Conservation (phyloP, 768 basidiomycete species). For the Boletus vinaceobasis region DNA sequence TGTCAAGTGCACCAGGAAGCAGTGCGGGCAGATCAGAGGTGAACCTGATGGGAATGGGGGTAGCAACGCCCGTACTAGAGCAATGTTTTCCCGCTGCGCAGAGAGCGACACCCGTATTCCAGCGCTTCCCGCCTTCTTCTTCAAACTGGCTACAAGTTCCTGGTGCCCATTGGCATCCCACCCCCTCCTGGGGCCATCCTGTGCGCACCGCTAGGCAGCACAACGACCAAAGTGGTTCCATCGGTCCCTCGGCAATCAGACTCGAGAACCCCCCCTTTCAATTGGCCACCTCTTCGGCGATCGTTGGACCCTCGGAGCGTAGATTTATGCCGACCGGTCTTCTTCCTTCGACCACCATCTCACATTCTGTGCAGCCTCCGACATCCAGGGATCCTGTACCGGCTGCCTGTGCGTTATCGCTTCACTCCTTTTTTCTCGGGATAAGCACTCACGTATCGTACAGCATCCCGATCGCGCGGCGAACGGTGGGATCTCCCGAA, state of each 20-base stretch:
- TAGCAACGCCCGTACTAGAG: neutral
- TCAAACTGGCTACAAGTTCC: neutral
- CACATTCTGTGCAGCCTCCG: neutral
- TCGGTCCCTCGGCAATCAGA: neutral
- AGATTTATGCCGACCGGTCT: neutral
- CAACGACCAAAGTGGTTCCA: neutral
- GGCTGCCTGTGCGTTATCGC: slow-evolving; percentile 9
- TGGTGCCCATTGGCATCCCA: neutral
- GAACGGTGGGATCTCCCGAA: slow-evolving; percentile 5
- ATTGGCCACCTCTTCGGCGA: neutral
- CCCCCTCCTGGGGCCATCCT: slow-evolving; percentile 2
- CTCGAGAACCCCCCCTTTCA: neutral
- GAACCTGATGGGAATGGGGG: neutral
- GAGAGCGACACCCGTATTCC: neutral
- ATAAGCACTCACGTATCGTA: slow-evolving; percentile 4
- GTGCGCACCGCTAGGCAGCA: neutral
- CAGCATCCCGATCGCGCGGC: slow-evolving; percentile 13
- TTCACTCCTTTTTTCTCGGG: neutral
- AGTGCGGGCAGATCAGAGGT: neutral
- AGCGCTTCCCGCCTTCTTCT: neutral
- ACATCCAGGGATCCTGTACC: neutral
- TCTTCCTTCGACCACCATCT: neutral
- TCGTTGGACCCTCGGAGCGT: neutral
- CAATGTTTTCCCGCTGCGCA: neutral
- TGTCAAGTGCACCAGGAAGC: neutral